Conservation (phyloP, 2,329 filamentous ascomycete genomes). For the Ceratocystis cubensis region DNA sequence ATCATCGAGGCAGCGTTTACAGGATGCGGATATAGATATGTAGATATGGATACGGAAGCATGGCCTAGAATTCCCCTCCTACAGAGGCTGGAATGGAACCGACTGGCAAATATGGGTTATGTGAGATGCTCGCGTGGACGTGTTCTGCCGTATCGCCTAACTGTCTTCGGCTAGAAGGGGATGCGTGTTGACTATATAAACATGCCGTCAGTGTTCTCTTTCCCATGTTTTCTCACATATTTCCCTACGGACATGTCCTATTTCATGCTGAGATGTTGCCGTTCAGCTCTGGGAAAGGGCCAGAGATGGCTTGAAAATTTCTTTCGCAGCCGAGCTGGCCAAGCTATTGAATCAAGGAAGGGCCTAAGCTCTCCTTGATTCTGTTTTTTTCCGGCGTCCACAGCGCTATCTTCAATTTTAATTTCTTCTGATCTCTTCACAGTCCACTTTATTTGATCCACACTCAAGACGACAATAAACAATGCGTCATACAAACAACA, state of each 20-base stretch:
- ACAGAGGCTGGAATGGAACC: neutral
- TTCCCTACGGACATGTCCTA: neutral
- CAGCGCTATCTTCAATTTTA: neutral
- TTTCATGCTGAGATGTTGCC: neutral
- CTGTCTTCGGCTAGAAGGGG: neutral
- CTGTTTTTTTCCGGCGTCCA: neutral
- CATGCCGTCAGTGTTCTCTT: neutral
- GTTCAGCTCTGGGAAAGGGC: neutral
- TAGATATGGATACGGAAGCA: neutral
- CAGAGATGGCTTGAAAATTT: neutral
- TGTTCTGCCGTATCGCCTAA: neutral
- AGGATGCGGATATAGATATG: neutral
- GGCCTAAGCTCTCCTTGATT: neutral
- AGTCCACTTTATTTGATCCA: neutral
- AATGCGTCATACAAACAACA: conserved; percentile 7
- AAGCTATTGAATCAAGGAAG: conserved; percentile 1
- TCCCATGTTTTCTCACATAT: neutral
- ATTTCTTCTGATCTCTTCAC: neutral
- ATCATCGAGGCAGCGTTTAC: neutral
- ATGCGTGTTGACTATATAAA: too few relatives aligned
- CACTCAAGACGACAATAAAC: conserved; percentile 4
- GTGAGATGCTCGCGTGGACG: neutral
- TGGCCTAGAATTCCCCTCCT: neutral
- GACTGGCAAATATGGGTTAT: neutral
- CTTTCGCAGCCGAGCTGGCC: neutral